These are phyloP conservation scores for Nevesoporus exiguus DNA, from an alignment of 768 basidiomycete species.

Conservation along the genomic window DNA sequence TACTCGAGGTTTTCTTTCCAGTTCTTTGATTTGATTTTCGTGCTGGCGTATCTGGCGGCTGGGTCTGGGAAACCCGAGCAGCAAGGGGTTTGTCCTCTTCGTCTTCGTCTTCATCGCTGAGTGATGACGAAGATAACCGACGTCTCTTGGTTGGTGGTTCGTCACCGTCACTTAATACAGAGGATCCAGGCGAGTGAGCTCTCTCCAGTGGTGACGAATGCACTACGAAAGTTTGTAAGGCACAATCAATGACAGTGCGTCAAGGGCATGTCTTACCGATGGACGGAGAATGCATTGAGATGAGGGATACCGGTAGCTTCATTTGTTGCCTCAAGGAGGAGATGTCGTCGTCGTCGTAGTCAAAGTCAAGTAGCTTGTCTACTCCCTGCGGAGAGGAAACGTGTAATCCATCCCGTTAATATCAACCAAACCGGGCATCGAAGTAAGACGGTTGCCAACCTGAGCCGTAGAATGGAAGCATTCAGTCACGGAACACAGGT, in stretches of 20 bases:
- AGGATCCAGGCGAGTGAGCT: constrained; percentile 35
- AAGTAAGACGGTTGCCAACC: constrained; percentile 23
- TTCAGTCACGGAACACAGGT: constrained; percentile 9
- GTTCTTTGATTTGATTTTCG: constrained; percentile 38
- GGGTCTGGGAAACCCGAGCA: constrained; percentile 37
- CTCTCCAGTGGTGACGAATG: constrained; percentile 21
- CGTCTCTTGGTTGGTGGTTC: constrained; percentile 50
- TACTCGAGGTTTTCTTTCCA: constrained; percentile 56
- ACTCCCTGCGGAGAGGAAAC: constrained; percentile 52
- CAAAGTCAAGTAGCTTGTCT: constrained; percentile 75
- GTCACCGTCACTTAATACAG: constrained; percentile 44
- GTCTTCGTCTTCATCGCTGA: constrained; percentile 48
- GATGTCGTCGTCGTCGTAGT: constrained; percentile 69
- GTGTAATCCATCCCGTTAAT: constrained; percentile 12
- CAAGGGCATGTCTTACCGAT: constrained; percentile 40
- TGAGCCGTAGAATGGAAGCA: constrained; percentile 12
- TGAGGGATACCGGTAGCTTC: constrained; percentile 47
- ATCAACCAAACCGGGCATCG: constrained; percentile 6
- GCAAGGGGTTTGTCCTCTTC: constrained; percentile 60
- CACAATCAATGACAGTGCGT: not conserved
- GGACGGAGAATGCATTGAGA: constrained; percentile 50
- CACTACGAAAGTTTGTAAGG: constrained; percentile 21
- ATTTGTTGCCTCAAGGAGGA: constrained; percentile 69
- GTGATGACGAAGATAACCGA: constrained; percentile 54
- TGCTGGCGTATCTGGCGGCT: constrained; percentile 28